Evolutionary conservation across 192 early-diverging fungal genomes (phyloP), one percentile per base, ranked within the genome.

Genomic region (Coemansia guatemalensis): DNA sequence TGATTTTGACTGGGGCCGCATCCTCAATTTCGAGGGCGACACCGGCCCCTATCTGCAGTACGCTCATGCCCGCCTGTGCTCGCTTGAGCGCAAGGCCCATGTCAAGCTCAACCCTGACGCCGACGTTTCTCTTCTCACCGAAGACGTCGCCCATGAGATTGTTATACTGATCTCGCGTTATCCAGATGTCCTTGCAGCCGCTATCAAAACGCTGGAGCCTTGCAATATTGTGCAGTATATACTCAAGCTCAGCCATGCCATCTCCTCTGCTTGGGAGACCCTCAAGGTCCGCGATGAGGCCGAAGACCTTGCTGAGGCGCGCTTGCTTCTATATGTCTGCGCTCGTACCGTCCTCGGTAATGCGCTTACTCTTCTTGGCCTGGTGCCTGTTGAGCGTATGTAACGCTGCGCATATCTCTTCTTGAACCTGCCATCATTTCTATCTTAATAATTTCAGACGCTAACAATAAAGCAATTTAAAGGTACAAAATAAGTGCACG

Each of bases 31-130:
- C 68, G 95, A 98, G 75, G 97, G 97, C 68, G 93, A 96, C 81
- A 99, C 97, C 30, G 97, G 96, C n/a, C 97, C 97, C 21, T 99
- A 99, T 82, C 82, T 99, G 25, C 96, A 97, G 84, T 99, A 96
- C 73, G 90, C 96, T n/a, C 96, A 99, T 74, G 88, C 97, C 30
- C 96, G 97, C 72, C 82, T 97, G 35, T 93, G 92, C 82, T 96
- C 95, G 63, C 90, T 99, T 50, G 92, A 95, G 82, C 94, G 96
- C 68, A 89, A 85, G 65, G 82, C 86, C 11, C 82, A 73, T 54
- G 73, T 87, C 61, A 59, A 68, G 35, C 74, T 91, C 62, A 88
- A 85, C 68, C 81, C 75, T 12, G 77, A 87, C 24, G 88, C 83
- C 0, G 87, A 97, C 62, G 61, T 93, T 57, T 69, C 73, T 18